Evolutionary conservation across 2,329 filamentous ascomycete genomes (phyloP).

Genomic region (Fusarium compactum): DNA sequence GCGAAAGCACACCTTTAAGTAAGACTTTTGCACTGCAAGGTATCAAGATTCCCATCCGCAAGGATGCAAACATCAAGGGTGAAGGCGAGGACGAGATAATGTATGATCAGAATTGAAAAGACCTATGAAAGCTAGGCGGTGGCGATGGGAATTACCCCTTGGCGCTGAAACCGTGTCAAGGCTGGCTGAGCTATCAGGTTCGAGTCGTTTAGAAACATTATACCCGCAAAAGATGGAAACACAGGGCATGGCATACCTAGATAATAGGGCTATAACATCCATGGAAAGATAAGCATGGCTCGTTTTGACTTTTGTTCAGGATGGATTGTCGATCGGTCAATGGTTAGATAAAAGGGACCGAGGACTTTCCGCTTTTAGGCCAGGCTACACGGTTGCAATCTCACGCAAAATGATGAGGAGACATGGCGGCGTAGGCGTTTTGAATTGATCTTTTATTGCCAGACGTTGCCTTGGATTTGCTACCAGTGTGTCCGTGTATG

Average conservation of each 20-base stretch:
- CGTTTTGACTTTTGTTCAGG: not conserved
- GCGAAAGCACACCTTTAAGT: slow-evolving; percentile 90
- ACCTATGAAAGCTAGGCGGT: not conserved
- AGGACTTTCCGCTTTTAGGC: not conserved
- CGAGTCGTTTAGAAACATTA: slow-evolving; percentile 5
- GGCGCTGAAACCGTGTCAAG: not conserved
- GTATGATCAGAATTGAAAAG: slow-evolving; percentile 44
- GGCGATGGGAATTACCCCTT: not conserved
- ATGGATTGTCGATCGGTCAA: slow-evolving; percentile 1
- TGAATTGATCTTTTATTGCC: slow-evolving; percentile 20
- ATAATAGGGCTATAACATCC: not conserved
- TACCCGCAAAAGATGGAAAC: slow-evolving; percentile 9
- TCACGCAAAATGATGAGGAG: slow-evolving; percentile 14
- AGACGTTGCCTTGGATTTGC: not conserved
- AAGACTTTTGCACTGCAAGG: slow-evolving; percentile 94
- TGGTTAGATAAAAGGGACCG: not conserved
- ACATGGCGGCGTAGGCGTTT: slow-evolving; percentile 22
- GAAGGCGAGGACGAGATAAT: slow-evolving; percentile 66
- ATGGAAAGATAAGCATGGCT: not conserved
- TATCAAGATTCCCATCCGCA: slow-evolving; percentile 96
- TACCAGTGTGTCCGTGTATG: not conserved
- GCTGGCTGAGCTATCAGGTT: not conserved
- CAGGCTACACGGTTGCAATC: not conserved
- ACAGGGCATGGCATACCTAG: not conserved
- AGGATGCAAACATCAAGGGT: slow-evolving; percentile 74